Evolutionary conservation across 2,329 filamentous ascomycete genomes (phyloP), one percentile per base, ranked within the genome.

Genomic region (Claviceps paspali): DNA sequence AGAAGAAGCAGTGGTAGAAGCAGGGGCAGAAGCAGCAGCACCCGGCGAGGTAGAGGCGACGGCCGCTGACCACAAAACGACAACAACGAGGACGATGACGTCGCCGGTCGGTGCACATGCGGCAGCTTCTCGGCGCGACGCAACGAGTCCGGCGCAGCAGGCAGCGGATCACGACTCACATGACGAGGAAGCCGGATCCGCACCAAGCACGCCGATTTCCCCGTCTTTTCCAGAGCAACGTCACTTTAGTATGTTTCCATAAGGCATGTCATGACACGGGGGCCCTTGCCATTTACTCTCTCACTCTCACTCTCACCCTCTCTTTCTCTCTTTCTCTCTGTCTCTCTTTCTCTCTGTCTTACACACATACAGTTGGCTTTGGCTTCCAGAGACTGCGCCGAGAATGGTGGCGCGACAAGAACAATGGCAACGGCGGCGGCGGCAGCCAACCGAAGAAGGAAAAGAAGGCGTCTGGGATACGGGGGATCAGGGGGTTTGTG

Each of bases 351-450:
- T 8, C 7, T 10, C 3, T 29, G 26, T 46, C 47, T 34, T 45
- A 47, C 31, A 48, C 10, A 12, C 7, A 22, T 22, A n/a, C n/a
- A n/a, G 21, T 22, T 8, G 5, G 21, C 21, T 8, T 22, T 22
- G 64, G 65, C 17, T 55, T 66, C 7, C 65, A 68, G 44, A 69
- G 60, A 22, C 50, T 61, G 1, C 62, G 62, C 3, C 65, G 70
- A 45, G 65, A 72, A 19, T 50, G 48, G 21, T 50, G 48, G 8
- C 70, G 69, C 42, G 64, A 68, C 24, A 66, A 65, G 44, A 56
- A 55, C 32, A 57, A 56, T 28, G 62, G 66, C 5, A 64, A 67
- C 9, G 46, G 38, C 56, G 62, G 48, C 38, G 22, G 35, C 3
- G 11, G 42, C 14, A 37, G 44, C 33, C 51, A 51, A 37, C 40